Percentiles rank a stretch among this genome's conserved stretches.
phyloP scores from a whole-genome alignment of 1,139 yeast species.

The Schwanniomyces etchellsii region DNA sequence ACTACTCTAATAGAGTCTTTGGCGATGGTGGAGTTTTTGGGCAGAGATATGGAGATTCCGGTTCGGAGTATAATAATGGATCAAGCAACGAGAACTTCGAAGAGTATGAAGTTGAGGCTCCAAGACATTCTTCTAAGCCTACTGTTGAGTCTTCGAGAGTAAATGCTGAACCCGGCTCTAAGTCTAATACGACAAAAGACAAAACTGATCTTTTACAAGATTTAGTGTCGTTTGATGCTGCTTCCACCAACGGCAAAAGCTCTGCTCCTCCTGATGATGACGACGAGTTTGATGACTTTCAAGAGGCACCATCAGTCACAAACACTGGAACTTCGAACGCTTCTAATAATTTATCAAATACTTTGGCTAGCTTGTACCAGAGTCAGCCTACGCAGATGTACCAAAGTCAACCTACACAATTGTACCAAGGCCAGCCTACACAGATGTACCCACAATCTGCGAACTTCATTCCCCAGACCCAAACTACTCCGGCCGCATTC shows the following conservation, averaged over 20 bases:
- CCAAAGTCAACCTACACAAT: too few relatives aligned
- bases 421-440: too few relatives aligned
- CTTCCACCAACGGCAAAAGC: slow-evolving; percentile 11
- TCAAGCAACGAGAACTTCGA: slow-evolving; percentile 49
- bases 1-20: slow-evolving; percentile 52
- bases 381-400: neutral
- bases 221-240: slow-evolving; percentile 47
- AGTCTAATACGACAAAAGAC: slow-evolving; percentile 4
- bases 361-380: slow-evolving; percentile 36
- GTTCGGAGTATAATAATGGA: slow-evolving; percentile 30
- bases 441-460: too few relatives aligned
- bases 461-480: too few relatives aligned
- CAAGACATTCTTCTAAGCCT: slow-evolving; percentile 26
- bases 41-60: slow-evolving; percentile 56
- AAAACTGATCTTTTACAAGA: slow-evolving; percentile 45
- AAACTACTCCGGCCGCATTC: too few relatives aligned
- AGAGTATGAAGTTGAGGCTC: slow-evolving; percentile 58
- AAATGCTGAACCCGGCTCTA: slow-evolving; percentile 26
- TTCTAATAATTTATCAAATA: slow-evolving; percentile 25
- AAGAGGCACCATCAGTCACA: slow-evolving; percentile 60
- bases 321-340: slow-evolving; percentile 12
- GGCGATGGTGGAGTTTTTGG: slow-evolving; percentile 84
- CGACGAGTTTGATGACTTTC: slow-evolving; percentile 94
- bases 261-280: slow-evolving; percentile 41
- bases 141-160: slow-evolving; percentile 40